Conservation (phyloP, 495 filamentous ascomycete genomes). For the Niebla homalea region DNA sequence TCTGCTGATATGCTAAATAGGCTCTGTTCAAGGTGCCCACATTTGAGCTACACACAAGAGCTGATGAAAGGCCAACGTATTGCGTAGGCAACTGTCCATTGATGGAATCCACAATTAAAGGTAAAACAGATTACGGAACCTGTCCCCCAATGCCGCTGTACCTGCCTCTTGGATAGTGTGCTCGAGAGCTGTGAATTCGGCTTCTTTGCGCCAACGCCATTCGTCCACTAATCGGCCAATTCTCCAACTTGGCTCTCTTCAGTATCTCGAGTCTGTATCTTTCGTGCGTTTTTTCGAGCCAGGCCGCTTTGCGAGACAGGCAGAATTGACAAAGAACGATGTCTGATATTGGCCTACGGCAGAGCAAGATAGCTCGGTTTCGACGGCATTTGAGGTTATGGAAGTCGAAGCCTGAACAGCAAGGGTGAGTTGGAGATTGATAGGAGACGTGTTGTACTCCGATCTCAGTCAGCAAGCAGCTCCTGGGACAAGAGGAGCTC, state of each 20-base stretch:
- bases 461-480: too few species aligned
- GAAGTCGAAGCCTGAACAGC: background rate
- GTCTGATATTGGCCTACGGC: background rate
- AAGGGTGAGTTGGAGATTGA: background rate
- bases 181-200: background rate
- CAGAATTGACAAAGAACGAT: background rate
- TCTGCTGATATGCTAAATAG: too few species aligned
- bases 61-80: too few species aligned
- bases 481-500: too few species aligned
- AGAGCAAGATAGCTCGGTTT: background rate
- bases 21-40: too few species aligned
- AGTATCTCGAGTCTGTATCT: background rate
- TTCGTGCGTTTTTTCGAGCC: background rate
- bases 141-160: too few species aligned
- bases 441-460: background rate
- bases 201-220: background rate
- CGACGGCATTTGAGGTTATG: background rate
- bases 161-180: background rate
- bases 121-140: too few species aligned
- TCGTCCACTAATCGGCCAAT: background rate
- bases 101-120: too few species aligned
- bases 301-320: background rate
- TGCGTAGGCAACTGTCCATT: too few species aligned
- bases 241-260: background rate
- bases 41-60: too few species aligned